These are phyloP conservation scores for Tetracentron sinense DNA, from an alignment of 164 flowering plant species.

Conservation along the genomic window DNA sequence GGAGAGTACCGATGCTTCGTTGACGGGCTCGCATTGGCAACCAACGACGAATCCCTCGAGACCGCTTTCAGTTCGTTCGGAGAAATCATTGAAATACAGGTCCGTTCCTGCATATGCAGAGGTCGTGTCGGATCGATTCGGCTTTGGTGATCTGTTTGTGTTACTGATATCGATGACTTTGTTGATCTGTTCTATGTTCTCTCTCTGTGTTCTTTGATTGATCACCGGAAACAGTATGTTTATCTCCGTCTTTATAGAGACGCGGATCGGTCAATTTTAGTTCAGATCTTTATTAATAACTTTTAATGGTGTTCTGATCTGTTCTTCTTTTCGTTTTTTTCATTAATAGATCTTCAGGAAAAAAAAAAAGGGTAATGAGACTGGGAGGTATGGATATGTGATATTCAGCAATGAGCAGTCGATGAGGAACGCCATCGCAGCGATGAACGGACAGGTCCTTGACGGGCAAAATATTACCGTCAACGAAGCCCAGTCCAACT, in stretches of 20 bases:
- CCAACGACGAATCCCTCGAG: constrained; percentile 9
- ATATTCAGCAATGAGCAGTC: constrained; percentile 15
- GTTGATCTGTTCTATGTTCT: no score
- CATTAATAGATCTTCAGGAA: constrained; percentile 9
- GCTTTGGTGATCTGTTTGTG: neutral
- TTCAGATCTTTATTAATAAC: neutral
- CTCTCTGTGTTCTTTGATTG: constrained; percentile 10
- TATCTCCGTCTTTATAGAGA: no score
- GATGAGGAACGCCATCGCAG: constrained; percentile 20
- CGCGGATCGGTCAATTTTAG: neutral
- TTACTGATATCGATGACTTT: neutral
- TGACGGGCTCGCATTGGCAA: constrained; percentile 17
- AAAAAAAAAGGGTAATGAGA: constrained; percentile 17
- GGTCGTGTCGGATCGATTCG: constrained; percentile 1
- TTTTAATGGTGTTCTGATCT: neutral
- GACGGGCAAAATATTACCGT: constrained; percentile 21
- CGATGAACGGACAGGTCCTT: constrained; percentile 22
- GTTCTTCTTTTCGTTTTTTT: neutral
- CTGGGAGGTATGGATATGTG: constrained; percentile 17
- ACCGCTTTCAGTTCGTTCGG: constrained; percentile 13
- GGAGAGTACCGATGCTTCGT: constrained; percentile 20
- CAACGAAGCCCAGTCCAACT: constrained; percentile 20
- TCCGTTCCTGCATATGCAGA: constrained; percentile 5
- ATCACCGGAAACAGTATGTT: no score
- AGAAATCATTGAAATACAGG: constrained; percentile 11